phyloP scores from a whole-genome alignment of 2,329 filamentous ascomycete genomes.

The Calonectria montana region DNA sequence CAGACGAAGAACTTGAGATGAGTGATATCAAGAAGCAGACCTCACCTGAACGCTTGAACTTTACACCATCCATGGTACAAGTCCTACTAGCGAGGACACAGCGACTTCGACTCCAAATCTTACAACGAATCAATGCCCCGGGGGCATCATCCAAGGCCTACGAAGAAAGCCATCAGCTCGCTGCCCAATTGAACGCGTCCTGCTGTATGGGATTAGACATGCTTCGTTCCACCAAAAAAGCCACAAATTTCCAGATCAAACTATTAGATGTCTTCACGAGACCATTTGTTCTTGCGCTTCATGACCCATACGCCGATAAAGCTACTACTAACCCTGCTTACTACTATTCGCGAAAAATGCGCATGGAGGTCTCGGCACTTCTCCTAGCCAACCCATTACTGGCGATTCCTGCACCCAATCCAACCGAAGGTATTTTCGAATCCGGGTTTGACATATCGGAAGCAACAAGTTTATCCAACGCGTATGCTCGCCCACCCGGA shows the following conservation, averaged over 20 bases:
- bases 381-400: conserved; percentile 3
- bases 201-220: background rate
- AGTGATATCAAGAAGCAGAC: background rate
- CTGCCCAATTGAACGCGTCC: conserved; percentile 13
- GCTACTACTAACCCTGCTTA: conserved; percentile 53
- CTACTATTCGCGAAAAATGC: conserved; percentile 58
- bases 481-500: background rate
- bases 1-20: conserved; percentile 12
- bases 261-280: conserved; percentile 26
- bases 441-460: background rate
- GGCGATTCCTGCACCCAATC: background rate
- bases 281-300: conserved; percentile 53
- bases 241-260: conserved; percentile 25
- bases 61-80: conserved; percentile 14
- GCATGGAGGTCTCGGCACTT: conserved; percentile 42
- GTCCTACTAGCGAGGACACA: conserved; percentile 27
- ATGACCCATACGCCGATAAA: conserved; percentile 55
- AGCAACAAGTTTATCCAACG: background rate
- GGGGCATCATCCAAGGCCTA: conserved; percentile 16
- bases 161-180: conserved; percentile 18
- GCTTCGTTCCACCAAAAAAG: background rate
- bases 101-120: conserved; percentile 26
- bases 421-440: background rate
- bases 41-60: background rate
- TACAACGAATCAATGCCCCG: conserved; percentile 25